Conservation (phyloP, 352 stramenopile species). For the Blastocystis sp. region DNA sequence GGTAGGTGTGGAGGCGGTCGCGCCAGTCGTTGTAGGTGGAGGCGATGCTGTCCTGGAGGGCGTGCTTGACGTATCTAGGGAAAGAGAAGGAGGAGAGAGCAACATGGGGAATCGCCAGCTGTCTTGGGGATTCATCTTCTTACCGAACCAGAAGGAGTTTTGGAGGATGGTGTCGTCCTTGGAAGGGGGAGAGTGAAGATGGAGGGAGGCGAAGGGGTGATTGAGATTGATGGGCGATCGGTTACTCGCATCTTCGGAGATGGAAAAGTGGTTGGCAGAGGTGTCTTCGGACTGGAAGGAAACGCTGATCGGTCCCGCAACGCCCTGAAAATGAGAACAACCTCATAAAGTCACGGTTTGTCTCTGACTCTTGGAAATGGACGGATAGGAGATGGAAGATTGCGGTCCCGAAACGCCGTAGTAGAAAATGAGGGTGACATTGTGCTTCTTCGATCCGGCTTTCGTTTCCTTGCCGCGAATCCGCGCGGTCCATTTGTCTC, state of each 20-base stretch:
- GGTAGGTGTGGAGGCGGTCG: background rate
- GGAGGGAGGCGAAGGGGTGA: constrained; percentile 51
- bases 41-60: constrained; percentile 10
- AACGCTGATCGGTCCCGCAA: constrained; percentile 6
- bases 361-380: background rate
- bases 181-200: background rate
- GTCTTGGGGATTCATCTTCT: background rate
- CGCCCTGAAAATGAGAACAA: background rate
- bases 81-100: background rate
- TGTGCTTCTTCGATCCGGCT: background rate
- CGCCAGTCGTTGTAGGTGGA: background rate
- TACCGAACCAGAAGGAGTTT: constrained; percentile 45
- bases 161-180: constrained; percentile 31
- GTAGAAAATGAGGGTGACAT: constrained; percentile 56
- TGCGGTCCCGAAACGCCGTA: constrained; percentile 1
- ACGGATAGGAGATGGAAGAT: background rate
- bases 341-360: background rate
- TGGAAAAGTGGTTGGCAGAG: background rate
- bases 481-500: constrained; percentile 4
- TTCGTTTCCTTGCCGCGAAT: constrained; percentile 15
- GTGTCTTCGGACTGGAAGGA: constrained; percentile 53
- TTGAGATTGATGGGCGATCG: constrained; percentile 36
- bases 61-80: constrained; percentile 7
- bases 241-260: constrained; percentile 16
- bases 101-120: constrained; percentile 13